These are phyloP conservation scores for Penicillium atrosanguineum DNA, from an alignment of 495 filamentous ascomycete species.

Conservation along the genomic window DNA sequence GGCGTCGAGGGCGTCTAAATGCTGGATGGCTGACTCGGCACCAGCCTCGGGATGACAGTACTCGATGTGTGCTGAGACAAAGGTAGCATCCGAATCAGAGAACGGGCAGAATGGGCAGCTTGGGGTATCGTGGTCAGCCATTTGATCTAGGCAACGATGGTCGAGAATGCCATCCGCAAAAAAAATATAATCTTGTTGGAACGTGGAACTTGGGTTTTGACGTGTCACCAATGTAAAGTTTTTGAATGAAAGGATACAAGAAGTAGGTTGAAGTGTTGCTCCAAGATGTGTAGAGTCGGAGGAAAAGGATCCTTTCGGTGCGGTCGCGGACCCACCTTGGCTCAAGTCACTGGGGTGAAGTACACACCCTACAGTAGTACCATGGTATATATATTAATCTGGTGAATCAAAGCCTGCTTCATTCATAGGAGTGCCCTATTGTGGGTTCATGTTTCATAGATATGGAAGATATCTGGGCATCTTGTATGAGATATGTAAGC, in stretches of 20 bases:
- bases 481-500: too few relatives aligned
- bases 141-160: conserved; percentile 10
- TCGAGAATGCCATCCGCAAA: background rate
- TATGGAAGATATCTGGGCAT: too few relatives aligned
- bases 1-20: background rate
- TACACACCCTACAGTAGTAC: background rate
- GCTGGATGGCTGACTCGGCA: conserved; percentile 4
- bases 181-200: background rate
- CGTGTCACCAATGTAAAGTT: background rate
- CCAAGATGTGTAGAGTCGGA: background rate
- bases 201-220: background rate
- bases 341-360: background rate
- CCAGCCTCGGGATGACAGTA: conserved; percentile 50
- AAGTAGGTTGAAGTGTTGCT: background rate
- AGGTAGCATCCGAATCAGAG: conserved; percentile 44
- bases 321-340: background rate
- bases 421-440: too few relatives aligned
- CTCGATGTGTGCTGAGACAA: conserved; percentile 57
- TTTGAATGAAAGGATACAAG: background rate
- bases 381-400: background rate
- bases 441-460: too few relatives aligned
- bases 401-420: too few relatives aligned
- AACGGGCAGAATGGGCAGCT: conserved; percentile 58
- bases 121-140: conserved; percentile 21
- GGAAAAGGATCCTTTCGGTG: background rate